These are phyloP conservation scores for Calonectria naviculata DNA, from an alignment of 2,329 filamentous ascomycete species.

Conservation along the genomic window DNA sequence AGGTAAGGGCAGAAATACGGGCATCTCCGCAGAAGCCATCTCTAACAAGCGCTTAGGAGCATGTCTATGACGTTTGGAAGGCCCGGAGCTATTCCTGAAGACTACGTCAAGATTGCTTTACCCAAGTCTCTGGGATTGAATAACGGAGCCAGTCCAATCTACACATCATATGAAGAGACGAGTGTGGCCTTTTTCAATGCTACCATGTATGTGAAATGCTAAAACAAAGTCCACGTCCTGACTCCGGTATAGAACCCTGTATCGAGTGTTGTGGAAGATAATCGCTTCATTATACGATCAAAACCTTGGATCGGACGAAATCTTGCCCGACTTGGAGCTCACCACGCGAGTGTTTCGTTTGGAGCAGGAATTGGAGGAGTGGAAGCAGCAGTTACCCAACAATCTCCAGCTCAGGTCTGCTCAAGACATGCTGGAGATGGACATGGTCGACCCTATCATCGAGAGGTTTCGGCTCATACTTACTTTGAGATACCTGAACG, in stretches of 20 bases:
- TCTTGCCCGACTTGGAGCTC: slow-evolving; percentile 9
- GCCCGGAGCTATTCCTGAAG: slow-evolving; percentile 27
- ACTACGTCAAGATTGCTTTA: slow-evolving; percentile 25
- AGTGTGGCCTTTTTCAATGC: slow-evolving; percentile 30
- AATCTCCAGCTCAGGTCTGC: neutral
- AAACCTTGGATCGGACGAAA: slow-evolving; percentile 26
- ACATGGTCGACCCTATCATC: slow-evolving; percentile 23
- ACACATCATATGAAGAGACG: neutral
- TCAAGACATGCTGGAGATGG: neutral
- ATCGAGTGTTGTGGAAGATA: slow-evolving; percentile 22
- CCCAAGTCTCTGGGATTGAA: neutral
- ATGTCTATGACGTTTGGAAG: slow-evolving; percentile 30
- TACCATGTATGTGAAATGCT: slow-evolving; percentile 1
- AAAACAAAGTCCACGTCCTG: fast-evolving
- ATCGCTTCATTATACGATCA: slow-evolving; percentile 24
- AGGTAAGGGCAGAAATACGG: too few species aligned
- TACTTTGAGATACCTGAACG: slow-evolving; percentile 45
- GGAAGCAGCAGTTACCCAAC: slow-evolving; percentile 10
- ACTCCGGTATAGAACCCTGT: slow-evolving; percentile 9
- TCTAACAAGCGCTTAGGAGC: slow-evolving; percentile 8
- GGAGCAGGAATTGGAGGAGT: slow-evolving; percentile 28
- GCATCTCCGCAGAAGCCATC: too few species aligned
- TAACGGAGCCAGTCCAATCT: too few species aligned
- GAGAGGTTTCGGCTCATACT: slow-evolving; percentile 54
- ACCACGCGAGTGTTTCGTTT: slow-evolving; percentile 22